Base-by-base conservation (phyloP, 1,139 yeast genomes). In the Candida tetrigidarum region DNA sequence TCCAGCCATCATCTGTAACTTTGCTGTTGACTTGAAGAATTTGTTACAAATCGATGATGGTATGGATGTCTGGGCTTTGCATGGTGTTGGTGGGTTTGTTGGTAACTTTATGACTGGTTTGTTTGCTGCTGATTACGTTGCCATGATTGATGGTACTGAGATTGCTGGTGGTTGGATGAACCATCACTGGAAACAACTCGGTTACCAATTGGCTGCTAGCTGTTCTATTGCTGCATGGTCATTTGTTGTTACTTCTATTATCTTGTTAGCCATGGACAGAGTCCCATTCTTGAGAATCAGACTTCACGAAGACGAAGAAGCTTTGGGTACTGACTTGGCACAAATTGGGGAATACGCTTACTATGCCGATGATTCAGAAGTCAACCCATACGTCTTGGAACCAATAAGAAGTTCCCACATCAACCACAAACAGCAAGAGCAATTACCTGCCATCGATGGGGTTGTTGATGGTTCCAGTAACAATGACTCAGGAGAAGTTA, bases 151-250 rank as follows among this genome's bases (percentile, higher is more conserved):
- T 53, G 89, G 83, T 45, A 82, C 85, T 41, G 87, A 83, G 40
- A 88, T 89, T 54, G 74, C 62, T 28, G 96, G 97, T 59, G 98
- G 99, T 47, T 92, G 99, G 98, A 72, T 92, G 59, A 90, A 89
- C 76, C 95, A 89, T 63, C 84, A 91, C 76, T 92, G 79, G 69
- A 79, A 74, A 48, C 98, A 92, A 76, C 83, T 92, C 51, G 97
- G 97, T 49, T 91, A 85, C 75, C 98, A 92, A 74, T 76, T 92
- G 56, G 97, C 98, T 37, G 97, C 90, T 44, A 78, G 86, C 52
- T 72, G 78, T 51, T 77, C 96, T 20, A 81, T 85, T 49, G 83
- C 85, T 51, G 81, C 81, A 22, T 92, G 96, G 95, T 79, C 96
- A 10, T 89, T 89, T 61, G 78, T 70, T 12, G 79, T 91, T 45